A percentile compares a stretch with the other conserved stretches of the same genome.
Conservation (phyloP, 2,329 filamentous ascomycete genomes). For the Apiospora koreana region DNA sequence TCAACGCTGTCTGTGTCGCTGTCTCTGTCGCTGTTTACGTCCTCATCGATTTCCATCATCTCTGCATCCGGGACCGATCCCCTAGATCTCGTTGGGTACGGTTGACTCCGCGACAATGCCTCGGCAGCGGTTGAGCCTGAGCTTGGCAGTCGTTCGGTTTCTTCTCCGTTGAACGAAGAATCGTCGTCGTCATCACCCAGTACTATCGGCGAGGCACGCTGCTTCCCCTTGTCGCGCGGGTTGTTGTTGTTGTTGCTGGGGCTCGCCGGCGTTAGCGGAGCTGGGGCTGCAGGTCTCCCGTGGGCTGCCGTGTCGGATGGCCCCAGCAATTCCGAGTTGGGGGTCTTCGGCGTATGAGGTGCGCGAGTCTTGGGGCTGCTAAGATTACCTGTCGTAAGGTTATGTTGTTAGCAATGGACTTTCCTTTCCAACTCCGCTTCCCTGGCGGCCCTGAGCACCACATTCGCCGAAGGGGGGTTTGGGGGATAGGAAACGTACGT, state of each 20-base stretch:
- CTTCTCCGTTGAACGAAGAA: neutral
- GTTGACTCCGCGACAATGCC: neutral
- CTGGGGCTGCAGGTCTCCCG: neutral
- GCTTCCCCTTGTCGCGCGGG: neutral
- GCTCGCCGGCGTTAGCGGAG: constrained; percentile 4
- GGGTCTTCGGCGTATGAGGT: neutral
- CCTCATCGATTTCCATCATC: neutral
- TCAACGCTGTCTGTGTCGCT: neutral
- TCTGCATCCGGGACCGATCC: neutral
- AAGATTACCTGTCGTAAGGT: neutral
- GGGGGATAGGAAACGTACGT: neutral
- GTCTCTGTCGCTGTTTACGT: neutral
- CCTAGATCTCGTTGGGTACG: neutral
- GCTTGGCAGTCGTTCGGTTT: neutral
- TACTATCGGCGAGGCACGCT: neutral
- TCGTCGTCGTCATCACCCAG: neutral
- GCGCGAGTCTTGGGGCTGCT: neutral
- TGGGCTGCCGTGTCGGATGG: neutral
- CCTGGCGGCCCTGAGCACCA: neutral
- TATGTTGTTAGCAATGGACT: neutral
- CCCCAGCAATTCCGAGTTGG: neutral
- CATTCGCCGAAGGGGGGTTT: neutral
- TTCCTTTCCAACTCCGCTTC: neutral
- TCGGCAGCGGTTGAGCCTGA: neutral
- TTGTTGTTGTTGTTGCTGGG: neutral